Evolutionary conservation across 345 rosid genomes (phyloP).

Genomic region (Corchorus olitorius): DNA sequence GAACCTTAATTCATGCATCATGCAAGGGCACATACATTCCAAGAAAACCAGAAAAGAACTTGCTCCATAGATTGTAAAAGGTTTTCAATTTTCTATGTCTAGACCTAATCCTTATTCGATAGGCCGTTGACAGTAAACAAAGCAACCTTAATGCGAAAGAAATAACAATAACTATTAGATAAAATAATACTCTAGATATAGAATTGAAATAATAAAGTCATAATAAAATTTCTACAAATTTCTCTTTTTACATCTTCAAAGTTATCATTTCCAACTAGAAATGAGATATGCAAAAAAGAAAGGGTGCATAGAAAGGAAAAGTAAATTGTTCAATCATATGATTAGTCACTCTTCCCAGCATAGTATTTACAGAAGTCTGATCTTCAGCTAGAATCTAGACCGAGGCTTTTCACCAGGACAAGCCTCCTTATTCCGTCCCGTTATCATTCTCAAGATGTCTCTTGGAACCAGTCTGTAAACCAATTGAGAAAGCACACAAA

Average conservation of each 20-base stretch:
- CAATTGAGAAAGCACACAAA: constrained; percentile 4
- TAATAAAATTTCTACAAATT: constrained; percentile 17
- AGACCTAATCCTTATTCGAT: neutral
- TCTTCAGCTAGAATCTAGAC: constrained; percentile 29
- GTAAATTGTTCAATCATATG: constrained; percentile 17
- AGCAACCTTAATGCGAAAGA: neutral
- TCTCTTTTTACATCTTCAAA: neutral
- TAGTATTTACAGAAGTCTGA: constrained; percentile 31
- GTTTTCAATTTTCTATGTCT: neutral
- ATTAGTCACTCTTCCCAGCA: constrained; percentile 28
- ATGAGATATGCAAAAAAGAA: neutral
- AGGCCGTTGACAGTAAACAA: neutral
- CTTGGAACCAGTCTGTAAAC: neutral
- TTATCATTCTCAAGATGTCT: constrained; percentile 12
- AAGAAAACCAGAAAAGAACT: neutral
- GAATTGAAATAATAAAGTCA: neutral
- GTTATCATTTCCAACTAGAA: constrained; percentile 5
- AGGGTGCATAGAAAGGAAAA: neutral
- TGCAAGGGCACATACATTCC: neutral
- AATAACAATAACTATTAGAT: neutral
- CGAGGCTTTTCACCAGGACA: constrained; percentile 16
- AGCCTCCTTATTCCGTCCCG: constrained; percentile 21
- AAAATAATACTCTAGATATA: neutral
- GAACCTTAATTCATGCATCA: neutral
- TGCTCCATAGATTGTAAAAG: neutral